Evolutionary conservation across 1,284 basidiomycete genomes (phyloP), one percentile per base, ranked within the genome.

Genomic region (Termitomyces sp.): DNA sequence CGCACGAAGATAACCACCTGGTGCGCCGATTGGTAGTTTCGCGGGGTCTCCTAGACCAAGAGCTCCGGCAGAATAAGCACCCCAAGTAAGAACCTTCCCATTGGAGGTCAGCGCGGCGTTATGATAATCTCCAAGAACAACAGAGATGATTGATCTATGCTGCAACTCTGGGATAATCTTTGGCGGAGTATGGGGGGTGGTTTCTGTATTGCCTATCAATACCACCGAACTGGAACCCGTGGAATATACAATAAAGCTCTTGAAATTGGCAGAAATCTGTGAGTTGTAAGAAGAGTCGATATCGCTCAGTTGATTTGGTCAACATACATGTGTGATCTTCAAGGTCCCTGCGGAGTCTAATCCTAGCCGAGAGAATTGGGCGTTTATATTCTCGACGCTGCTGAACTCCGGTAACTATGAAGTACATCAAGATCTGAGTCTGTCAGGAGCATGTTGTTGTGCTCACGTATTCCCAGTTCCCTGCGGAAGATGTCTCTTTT

Each of bases 41-140:
- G 68, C 69, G 1, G 89, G 88, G 68, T 89, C 82, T 13, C 92
- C 92, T 1, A 94, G 77, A 0, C 94, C 94, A 38, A 95, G 74
- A 2, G 92, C 92, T 21, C 94, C 93, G 31, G 73, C 69, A 19
- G 83, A 86, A 67, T 86, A 92, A 40, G 73, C 64, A 13, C 94
- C 94, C 93, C 94, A 98, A 5, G 92, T 90, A 40, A 88, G 74
- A 24, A 96, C 75, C 61, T 86, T 81, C 12, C 94, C 94, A 26
- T 77, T 70, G 40, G 81, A 76, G 1, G 92, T 94, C 58, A 97
- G 75, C 0, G 94, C 93, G 26, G 86, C 90, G 63, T 77, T 86
- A 72, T 97, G 94, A 68, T 94, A 95, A 69, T 97, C 93, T 4
- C 94, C 94, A 45, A 93, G 77, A 8, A 87, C 84, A 53, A 94